Percentiles rank a stretch among this genome's conserved stretches.
These are phyloP conservation scores for Porphyra umbilicalis DNA, from an alignment of 31 red algal species.

Conservation along the genomic window DNA sequence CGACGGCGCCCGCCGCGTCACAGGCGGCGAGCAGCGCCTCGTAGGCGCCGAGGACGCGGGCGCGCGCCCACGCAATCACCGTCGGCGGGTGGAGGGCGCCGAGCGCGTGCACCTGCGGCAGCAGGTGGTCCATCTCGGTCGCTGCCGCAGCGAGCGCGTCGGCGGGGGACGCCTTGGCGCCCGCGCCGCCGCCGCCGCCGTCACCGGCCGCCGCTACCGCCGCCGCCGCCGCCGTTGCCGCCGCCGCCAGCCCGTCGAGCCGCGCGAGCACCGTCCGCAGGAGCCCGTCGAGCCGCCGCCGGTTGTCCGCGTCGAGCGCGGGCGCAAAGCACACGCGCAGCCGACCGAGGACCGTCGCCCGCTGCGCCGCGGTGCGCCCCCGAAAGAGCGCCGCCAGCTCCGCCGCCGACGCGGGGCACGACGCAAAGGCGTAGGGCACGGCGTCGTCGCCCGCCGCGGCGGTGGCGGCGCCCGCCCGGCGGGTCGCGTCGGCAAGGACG, in stretches of 20 bases:
- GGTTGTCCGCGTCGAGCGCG: background rate
- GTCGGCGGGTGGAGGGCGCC: background rate
- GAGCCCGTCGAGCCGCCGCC: background rate
- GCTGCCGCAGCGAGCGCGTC: background rate
- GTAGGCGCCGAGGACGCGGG: background rate
- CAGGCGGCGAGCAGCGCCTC: background rate
- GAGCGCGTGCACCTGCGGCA: conserved; percentile 3
- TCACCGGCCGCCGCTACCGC: background rate
- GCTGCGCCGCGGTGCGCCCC: background rate
- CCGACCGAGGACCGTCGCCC: background rate
- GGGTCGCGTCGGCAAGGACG: background rate
- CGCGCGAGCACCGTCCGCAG: conserved; percentile 1
- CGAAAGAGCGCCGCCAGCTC: conserved; percentile 1
- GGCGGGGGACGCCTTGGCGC: background rate
- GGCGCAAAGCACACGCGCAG: background rate
- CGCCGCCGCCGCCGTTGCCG: background rate
- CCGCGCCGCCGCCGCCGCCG: background rate
- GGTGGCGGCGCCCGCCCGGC: background rate
- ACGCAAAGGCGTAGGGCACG: background rate
- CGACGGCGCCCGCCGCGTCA: background rate
- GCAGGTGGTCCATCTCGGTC: background rate
- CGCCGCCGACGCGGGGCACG: background rate
- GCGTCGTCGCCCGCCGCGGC: conserved; percentile 1
- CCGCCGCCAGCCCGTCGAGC: background rate
- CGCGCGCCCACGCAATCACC: background rate